Percentiles rank a stretch among this genome's conserved stretches.
Conservation (phyloP, 768 basidiomycete species). For the Tylopilus sp. region DNA sequence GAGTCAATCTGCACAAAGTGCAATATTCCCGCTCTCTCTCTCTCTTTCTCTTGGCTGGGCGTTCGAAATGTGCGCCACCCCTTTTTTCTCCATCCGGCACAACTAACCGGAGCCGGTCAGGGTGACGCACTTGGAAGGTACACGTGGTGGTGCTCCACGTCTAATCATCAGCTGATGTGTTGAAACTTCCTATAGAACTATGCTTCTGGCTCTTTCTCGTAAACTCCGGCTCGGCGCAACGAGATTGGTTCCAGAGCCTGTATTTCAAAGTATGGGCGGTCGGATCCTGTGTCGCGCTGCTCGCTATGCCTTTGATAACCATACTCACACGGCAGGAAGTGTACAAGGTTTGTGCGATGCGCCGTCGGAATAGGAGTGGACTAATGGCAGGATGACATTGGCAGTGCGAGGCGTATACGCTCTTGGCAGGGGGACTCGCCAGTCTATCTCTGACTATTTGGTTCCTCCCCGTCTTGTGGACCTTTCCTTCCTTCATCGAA, state of each 20-base stretch:
- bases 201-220: slow-evolving; percentile 88
- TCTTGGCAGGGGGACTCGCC: slow-evolving; percentile 66
- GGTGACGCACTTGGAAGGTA: slow-evolving; percentile 80
- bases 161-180: neutral
- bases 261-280: slow-evolving; percentile 75
- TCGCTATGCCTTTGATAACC: slow-evolving; percentile 70
- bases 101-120: slow-evolving; percentile 32
- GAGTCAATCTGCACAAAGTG: slow-evolving; percentile 40
- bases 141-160: neutral
- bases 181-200: slow-evolving; percentile 48
- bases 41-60: slow-evolving; percentile 65
- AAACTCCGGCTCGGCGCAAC: slow-evolving; percentile 56
- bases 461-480: slow-evolving; percentile 71
- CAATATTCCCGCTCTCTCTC: slow-evolving; percentile 65
- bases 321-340: slow-evolving; percentile 58
- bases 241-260: slow-evolving; percentile 71
- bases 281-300: slow-evolving; percentile 57
- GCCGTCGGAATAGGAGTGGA: neutral
- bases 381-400: slow-evolving; percentile 37
- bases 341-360: slow-evolving; percentile 44
- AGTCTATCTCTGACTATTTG: slow-evolving; percentile 68
- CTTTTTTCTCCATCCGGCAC: neutral
- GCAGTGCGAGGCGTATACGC: slow-evolving; percentile 68
- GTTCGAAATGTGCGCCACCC: slow-evolving; percentile 62
- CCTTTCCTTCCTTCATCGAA: slow-evolving; percentile 62